These are phyloP conservation scores for Polyrhizophydium stewartii DNA, from an alignment of 371 early-diverging fungal species.

Conservation along the genomic window DNA sequence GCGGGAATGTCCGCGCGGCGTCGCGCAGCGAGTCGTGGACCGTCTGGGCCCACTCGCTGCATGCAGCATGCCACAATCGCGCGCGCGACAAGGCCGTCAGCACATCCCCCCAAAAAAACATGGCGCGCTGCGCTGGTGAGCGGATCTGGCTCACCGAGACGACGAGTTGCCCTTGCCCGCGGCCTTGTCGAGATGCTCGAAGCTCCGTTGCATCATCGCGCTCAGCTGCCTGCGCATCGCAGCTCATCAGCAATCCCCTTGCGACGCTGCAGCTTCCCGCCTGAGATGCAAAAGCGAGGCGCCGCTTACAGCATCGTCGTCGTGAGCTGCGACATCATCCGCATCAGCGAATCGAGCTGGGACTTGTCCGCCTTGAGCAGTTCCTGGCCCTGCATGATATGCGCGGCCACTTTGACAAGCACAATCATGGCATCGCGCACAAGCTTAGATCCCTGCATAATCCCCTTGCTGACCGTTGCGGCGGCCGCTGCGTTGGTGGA, in stretches of 20 bases:
- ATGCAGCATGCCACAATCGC: constrained; percentile 1
- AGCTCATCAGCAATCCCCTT: too few relatives aligned
- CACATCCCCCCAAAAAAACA: constrained; percentile 1
- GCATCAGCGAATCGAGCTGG: constrained; percentile 2
- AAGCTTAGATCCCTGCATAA: constrained; percentile 9
- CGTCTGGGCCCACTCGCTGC: constrained; percentile 9
- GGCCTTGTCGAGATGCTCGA: constrained; percentile 11
- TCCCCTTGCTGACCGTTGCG: not conserved
- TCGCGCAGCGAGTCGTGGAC: constrained; percentile 14
- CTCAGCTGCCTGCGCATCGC: constrained; percentile 7
- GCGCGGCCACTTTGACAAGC: constrained; percentile 11
- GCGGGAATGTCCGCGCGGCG: constrained; percentile 9
- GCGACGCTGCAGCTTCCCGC: too few relatives aligned
- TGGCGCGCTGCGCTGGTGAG: too few relatives aligned
- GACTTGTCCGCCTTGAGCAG: constrained; percentile 2
- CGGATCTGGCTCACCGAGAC: too few relatives aligned
- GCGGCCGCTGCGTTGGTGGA: not conserved
- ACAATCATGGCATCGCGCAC: constrained; percentile 7
- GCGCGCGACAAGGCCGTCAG: not conserved
- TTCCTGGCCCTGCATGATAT: constrained; percentile 12
- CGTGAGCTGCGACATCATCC: not conserved
- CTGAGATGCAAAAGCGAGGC: too few relatives aligned
- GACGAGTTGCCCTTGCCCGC: constrained; percentile 1
- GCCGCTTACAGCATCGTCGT: constrained; percentile 8
- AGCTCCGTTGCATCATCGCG: not conserved